These are phyloP conservation scores for Taphrina confusa DNA, from an alignment of 1,139 yeast species.

Conservation along the genomic window DNA sequence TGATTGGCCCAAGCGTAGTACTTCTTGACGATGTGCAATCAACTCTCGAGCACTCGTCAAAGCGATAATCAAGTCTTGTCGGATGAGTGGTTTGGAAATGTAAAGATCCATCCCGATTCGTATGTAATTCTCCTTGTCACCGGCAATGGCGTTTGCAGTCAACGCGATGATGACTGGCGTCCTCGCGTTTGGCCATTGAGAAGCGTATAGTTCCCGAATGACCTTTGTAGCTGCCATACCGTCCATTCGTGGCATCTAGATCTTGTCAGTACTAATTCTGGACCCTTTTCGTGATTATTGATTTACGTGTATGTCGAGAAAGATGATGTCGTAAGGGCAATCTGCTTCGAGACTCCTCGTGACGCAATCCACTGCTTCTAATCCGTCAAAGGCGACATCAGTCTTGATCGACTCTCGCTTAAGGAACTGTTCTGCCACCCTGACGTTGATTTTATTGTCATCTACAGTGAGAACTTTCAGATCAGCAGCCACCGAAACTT, in stretches of 20 bases:
- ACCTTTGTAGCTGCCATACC: constrained; percentile 28
- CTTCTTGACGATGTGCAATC: not conserved
- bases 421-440: constrained; percentile 82
- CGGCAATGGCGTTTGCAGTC: constrained; percentile 91
- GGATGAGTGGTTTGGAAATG: constrained; percentile 66
- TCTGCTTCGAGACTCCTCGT: constrained; percentile 42
- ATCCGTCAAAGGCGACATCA: constrained; percentile 81
- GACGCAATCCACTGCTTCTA: constrained; percentile 66
- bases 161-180: constrained; percentile 66
- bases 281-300: not conserved
- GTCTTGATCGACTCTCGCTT: constrained; percentile 71
- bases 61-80: not conserved
- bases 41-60: not conserved
- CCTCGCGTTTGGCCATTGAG: not conserved
- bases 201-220: constrained; percentile 57
- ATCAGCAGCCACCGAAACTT: not conserved
- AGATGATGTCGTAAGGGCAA: constrained; percentile 56
- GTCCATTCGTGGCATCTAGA: constrained; percentile 34
- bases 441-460: constrained; percentile 90
- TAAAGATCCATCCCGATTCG: constrained; percentile 88
- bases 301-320: constrained; percentile 31
- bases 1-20: too few species aligned
- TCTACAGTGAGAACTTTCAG: constrained; percentile 78
- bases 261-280: not conserved
- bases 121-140: constrained; percentile 79